Evolutionary conservation across 169 alveolate species (phyloP).

Genomic region (Hammondia hammondi): DNA sequence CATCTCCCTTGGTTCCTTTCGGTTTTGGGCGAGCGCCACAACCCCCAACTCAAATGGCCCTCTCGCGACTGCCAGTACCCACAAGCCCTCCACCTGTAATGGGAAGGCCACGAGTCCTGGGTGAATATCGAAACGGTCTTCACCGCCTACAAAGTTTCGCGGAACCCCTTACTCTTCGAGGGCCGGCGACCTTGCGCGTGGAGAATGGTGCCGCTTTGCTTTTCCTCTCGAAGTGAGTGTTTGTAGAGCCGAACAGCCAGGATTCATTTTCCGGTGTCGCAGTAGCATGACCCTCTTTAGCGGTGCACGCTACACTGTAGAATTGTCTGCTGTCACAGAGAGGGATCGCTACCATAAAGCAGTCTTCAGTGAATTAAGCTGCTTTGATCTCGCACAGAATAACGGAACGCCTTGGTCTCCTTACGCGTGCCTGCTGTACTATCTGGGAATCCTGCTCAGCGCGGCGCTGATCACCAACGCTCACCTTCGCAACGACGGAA

Average conservation of each 20-base stretch:
- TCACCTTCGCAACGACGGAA: conserved; percentile 55
- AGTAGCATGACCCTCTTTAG: neutral
- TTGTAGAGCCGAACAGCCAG: neutral
- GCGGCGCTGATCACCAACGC: conserved; percentile 28
- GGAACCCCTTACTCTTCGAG: conserved; percentile 27
- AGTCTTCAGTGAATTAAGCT: neutral
- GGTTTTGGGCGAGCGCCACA: conserved; percentile 37
- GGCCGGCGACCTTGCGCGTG: conserved; percentile 51
- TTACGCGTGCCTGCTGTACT: neutral
- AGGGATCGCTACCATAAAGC: neutral
- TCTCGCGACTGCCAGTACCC: neutral
- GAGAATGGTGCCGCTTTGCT: conserved; percentile 57
- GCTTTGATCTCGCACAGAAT: neutral
- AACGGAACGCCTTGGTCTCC: neutral
- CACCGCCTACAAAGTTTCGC: neutral
- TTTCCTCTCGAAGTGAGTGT: conserved; percentile 24
- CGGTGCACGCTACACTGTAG: neutral
- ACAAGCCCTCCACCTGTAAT: neutral
- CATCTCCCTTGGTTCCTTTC: conserved; percentile 8
- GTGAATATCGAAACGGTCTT: neutral
- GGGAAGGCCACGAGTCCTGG: conserved; percentile 24
- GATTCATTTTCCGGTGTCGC: neutral
- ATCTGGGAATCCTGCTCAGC: neutral
- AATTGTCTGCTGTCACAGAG: neutral
- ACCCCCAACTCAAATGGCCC: neutral